A percentile compares a stretch with the other conserved stretches of the same genome.
Evolutionary conservation across 2,329 filamentous ascomycete species (phyloP).

Genomic region (Fusarium nygamai): DNA sequence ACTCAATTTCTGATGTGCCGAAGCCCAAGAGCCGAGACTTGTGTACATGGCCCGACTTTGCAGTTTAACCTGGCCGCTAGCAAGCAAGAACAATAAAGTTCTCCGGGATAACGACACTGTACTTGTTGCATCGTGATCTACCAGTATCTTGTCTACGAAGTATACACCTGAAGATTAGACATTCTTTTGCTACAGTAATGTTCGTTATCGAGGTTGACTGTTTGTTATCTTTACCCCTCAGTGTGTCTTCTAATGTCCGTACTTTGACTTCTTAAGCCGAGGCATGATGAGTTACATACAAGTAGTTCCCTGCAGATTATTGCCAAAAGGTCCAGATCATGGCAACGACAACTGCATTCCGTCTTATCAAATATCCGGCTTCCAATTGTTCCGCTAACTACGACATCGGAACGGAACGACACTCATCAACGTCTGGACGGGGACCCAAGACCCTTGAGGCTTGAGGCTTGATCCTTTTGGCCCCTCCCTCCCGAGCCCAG

Average conservation of each 20-base stretch:
- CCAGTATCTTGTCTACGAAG: background rate
- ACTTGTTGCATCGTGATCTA: background rate
- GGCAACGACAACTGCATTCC: background rate
- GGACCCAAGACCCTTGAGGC: background rate
- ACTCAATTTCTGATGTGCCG: constrained; percentile 8
- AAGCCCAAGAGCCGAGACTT: constrained; percentile 12
- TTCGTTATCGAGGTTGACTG: background rate
- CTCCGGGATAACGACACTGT: background rate
- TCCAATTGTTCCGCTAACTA: background rate
- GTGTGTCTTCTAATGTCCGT: background rate
- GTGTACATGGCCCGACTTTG: background rate
- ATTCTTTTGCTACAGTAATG: background rate
- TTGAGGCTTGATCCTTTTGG: constrained; percentile 2
- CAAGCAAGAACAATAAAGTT: background rate
- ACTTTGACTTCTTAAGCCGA: background rate
- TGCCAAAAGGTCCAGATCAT: constrained; percentile 3
- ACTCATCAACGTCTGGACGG: background rate
- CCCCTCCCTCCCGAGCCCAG: background rate
- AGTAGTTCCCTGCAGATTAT: background rate
- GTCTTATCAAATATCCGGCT: background rate
- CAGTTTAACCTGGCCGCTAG: background rate
- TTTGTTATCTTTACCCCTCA: constrained; percentile 7
- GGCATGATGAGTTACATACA: background rate
- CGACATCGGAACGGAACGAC: background rate
- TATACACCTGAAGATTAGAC: background rate